A percentile compares a stretch with the other conserved stretches of the same genome.
These are phyloP conservation scores for Candida ortonii DNA, from an alignment of 805 yeast species.

Conservation along the genomic window DNA sequence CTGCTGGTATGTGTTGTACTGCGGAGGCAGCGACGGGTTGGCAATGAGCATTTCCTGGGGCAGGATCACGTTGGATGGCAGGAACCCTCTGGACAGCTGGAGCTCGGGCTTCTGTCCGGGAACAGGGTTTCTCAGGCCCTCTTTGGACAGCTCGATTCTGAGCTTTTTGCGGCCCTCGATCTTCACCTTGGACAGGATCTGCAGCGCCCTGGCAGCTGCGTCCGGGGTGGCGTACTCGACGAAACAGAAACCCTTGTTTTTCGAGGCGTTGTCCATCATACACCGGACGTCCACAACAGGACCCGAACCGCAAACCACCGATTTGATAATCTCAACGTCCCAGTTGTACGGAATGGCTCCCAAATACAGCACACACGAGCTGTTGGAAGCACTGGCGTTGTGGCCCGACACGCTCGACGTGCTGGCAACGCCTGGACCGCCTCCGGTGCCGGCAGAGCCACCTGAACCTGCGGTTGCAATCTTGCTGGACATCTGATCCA, in stretches of 20 bases:
- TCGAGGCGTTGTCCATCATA: constrained; percentile 55
- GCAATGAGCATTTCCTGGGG: constrained; percentile 46
- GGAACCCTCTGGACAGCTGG: constrained; percentile 40
- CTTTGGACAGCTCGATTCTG: constrained; percentile 60
- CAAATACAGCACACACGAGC: constrained; percentile 50
- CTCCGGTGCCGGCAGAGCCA: constrained; percentile 1
- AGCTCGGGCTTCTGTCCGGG: constrained; percentile 42
- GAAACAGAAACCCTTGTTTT: constrained; percentile 66
- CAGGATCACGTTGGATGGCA: constrained; percentile 57
- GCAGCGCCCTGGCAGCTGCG: constrained; percentile 51
- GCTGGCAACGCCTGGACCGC: constrained; percentile 6
- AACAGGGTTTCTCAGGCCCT: constrained; percentile 45
- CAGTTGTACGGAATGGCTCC: constrained; percentile 72
- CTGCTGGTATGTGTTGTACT: constrained; percentile 22
- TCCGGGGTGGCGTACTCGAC: constrained; percentile 53
- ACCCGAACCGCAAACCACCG: constrained; percentile 72
- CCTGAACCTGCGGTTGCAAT: constrained; percentile 2
- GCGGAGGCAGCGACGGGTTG: constrained; percentile 23
- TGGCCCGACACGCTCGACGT: too few relatives aligned
- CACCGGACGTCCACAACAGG: constrained; percentile 64
- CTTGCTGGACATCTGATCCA: constrained; percentile 1
- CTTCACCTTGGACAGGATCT: constrained; percentile 42
- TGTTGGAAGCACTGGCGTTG: constrained; percentile 21
- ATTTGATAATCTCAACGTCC: constrained; percentile 60
- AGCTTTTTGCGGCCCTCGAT: constrained; percentile 47